Conservation (phyloP, 2,329 filamentous ascomycete species). For the Colletotrichum sp. region DNA sequence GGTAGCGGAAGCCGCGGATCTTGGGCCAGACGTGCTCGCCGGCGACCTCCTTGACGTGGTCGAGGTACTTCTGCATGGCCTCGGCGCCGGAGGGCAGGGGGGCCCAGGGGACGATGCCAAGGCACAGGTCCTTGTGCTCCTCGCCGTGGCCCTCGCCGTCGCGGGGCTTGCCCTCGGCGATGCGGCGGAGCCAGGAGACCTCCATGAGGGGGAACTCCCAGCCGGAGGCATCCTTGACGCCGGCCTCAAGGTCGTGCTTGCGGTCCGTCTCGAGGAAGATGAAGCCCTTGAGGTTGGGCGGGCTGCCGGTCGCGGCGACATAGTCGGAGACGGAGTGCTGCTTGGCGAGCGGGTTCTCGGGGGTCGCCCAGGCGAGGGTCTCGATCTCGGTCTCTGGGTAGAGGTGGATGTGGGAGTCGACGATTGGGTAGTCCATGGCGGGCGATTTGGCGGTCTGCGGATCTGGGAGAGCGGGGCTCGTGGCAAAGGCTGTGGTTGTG, state of each 20-base stretch:
- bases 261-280: constrained; percentile 87
- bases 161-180: constrained; percentile 65
- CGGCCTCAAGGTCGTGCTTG: constrained; percentile 60
- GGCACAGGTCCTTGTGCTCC: constrained; percentile 59
- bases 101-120: constrained; percentile 85
- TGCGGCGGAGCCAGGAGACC: constrained; percentile 69
- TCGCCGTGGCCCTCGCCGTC: constrained; percentile 63
- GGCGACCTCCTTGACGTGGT: constrained; percentile 62
- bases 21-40: constrained; percentile 67
- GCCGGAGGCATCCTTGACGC: constrained; percentile 53
- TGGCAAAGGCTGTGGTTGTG: background rate
- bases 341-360: constrained; percentile 62
- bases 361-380: constrained; percentile 72
- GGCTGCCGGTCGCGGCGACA: constrained; percentile 46
- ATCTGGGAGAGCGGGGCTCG: background rate
- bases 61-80: constrained; percentile 70
- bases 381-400: constrained; percentile 72
- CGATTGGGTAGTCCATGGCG: constrained; percentile 59
- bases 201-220: constrained; percentile 76
- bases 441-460: background rate
- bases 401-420: constrained; percentile 93
- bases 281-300: constrained; percentile 66
- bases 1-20: constrained; percentile 81
- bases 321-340: constrained; percentile 73
- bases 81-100: constrained; percentile 71